Percentiles rank a stretch among this genome's conserved stretches.
phyloP scores from a whole-genome alignment of 2,329 filamentous ascomycete genomes.

The Sporothrix globosa region DNA sequence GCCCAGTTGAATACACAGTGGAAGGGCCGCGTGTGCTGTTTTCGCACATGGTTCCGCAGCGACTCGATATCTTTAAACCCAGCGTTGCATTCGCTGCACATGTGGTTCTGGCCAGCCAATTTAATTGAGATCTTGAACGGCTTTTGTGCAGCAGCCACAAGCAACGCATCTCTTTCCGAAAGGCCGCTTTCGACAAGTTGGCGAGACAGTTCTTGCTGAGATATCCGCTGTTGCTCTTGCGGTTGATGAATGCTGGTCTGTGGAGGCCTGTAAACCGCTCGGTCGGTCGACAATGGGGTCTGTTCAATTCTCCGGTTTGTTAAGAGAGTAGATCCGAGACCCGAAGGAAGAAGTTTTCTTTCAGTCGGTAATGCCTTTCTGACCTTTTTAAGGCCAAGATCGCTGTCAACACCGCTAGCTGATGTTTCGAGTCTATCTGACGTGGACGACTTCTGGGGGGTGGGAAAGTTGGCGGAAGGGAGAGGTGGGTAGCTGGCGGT shows the following conservation, averaged over 20 bases:
- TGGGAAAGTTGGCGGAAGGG: background rate
- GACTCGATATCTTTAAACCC: constrained; percentile 52
- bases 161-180: constrained; percentile 28
- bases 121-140: constrained; percentile 38
- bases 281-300: background rate
- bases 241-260: constrained; percentile 2
- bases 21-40: constrained; percentile 65
- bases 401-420: background rate
- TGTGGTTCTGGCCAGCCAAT: constrained; percentile 32
- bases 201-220: constrained; percentile 23
- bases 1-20: constrained; percentile 78
- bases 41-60: constrained; percentile 56
- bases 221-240: background rate
- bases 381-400: constrained; percentile 26
- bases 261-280: background rate
- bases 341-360: constrained; percentile 34
- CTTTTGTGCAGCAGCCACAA: constrained; percentile 34
- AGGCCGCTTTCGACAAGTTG: constrained; percentile 6
- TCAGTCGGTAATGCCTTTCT: constrained; percentile 36
- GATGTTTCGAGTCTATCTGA: background rate
- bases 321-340: background rate
- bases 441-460: too few species aligned
- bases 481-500: background rate
- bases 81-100: constrained; percentile 46
- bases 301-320: constrained; percentile 16